A percentile compares a stretch with the other conserved stretches of the same genome.
Evolutionary conservation across 768 basidiomycete genomes (phyloP).

Genomic region (Mycena crocata): DNA sequence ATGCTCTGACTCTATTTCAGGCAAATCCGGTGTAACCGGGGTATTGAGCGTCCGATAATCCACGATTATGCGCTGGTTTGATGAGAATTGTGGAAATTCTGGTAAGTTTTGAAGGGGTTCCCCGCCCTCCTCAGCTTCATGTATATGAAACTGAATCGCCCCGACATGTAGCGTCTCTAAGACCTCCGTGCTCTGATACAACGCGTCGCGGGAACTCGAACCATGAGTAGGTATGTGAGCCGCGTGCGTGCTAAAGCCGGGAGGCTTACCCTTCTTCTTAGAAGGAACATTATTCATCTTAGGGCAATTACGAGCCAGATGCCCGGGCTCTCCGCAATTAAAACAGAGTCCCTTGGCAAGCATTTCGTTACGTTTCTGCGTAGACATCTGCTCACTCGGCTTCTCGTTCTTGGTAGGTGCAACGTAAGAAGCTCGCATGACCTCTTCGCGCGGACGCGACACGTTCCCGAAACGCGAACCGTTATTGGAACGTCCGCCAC

Average conservation of each 20-base stretch:
- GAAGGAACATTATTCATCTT: slow-evolving; percentile 1
- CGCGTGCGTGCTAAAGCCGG: background rate
- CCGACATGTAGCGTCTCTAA: background rate
- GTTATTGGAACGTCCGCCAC: background rate
- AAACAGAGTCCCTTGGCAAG: slow-evolving; percentile 42
- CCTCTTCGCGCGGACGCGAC: background rate
- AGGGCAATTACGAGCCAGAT: slow-evolving; percentile 34
- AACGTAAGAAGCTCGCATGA: background rate
- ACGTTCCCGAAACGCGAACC: background rate
- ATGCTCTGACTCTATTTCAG: background rate
- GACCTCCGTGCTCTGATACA: slow-evolving; percentile 5
- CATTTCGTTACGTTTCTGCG: slow-evolving; percentile 23
- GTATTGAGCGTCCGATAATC: too few species aligned
- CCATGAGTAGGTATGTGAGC: background rate
- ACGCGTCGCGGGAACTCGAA: background rate
- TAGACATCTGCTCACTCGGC: background rate
- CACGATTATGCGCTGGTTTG: too few species aligned
- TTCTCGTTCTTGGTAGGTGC: background rate
- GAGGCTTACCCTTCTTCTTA: slow-evolving; percentile 12
- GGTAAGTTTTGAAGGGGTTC: background rate
- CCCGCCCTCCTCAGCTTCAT: slow-evolving; percentile 10
- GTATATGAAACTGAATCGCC: background rate
- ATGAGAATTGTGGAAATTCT: background rate
- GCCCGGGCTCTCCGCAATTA: slow-evolving; percentile 40
- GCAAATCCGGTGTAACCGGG: too few species aligned